Percentiles rank a stretch among this genome's conserved stretches.
Evolutionary conservation across 1,139 yeast genomes (phyloP).

Genomic region (Blastobotrys raffinosifermentans): DNA sequence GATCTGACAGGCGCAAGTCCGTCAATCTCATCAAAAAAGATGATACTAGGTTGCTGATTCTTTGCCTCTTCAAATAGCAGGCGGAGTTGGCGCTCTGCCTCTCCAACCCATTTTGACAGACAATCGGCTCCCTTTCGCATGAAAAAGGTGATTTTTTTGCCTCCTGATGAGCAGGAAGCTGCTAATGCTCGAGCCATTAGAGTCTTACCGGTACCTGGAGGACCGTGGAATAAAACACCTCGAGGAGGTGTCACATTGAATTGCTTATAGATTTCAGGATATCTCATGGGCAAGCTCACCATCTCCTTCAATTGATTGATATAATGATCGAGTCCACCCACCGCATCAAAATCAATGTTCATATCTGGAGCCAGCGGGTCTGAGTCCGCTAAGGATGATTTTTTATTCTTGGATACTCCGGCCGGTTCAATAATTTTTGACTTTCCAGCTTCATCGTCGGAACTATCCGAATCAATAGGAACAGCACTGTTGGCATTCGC

Average conservation of each 20-base stretch:
- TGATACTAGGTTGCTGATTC: slow-evolving; percentile 91
- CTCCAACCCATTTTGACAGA: slow-evolving; percentile 98
- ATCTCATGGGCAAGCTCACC: slow-evolving; percentile 89
- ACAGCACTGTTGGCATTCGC: slow-evolving; percentile 11
- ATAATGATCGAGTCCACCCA: slow-evolving; percentile 90
- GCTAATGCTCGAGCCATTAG: slow-evolving; percentile 97
- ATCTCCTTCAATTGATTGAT: slow-evolving; percentile 91
- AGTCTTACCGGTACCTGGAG: slow-evolving; percentile 99
- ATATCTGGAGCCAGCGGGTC: slow-evolving; percentile 95
- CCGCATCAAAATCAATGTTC: slow-evolving; percentile 81
- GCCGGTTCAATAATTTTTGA: slow-evolving; percentile 30
- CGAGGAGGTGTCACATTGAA: slow-evolving; percentile 95
- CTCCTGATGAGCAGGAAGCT: slow-evolving; percentile 78
- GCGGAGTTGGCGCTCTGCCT: slow-evolving; percentile 91
- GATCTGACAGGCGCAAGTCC: slow-evolving; percentile 98
- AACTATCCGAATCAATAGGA: slow-evolving; percentile 50
- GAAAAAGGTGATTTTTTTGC: slow-evolving; percentile 82
- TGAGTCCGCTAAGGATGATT: slow-evolving; percentile 75
- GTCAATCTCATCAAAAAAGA: slow-evolving; percentile 95
- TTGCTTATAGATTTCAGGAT: slow-evolving; percentile 88
- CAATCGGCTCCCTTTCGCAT: slow-evolving; percentile 99
- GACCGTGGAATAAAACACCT: slow-evolving; percentile 97
- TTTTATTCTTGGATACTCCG: slow-evolving; percentile 39
- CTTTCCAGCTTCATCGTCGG: slow-evolving; percentile 46
- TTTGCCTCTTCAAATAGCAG: slow-evolving; percentile 92